Evolutionary conservation across 306 rosid genomes (phyloP).

Genomic region (Cucurbita moschata): DNA sequence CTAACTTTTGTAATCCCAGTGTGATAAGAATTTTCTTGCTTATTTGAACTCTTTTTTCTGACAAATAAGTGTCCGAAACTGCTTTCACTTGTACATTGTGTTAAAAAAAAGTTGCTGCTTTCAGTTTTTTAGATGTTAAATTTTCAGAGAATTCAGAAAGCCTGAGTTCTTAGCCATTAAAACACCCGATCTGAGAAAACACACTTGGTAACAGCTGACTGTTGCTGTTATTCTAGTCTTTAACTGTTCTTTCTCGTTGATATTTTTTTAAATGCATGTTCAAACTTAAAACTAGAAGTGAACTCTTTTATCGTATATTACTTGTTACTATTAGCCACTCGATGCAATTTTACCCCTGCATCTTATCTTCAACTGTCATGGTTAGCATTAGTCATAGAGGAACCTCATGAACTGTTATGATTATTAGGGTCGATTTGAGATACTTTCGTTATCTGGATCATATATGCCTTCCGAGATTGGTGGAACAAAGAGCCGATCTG

Average conservation of each 20-base stretch:
- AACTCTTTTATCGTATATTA: background rate
- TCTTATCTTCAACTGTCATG: background rate
- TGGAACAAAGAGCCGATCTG: background rate
- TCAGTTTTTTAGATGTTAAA: background rate
- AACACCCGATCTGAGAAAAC: background rate
- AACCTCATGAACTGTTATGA: background rate
- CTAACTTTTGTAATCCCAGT: background rate
- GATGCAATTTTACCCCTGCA: background rate
- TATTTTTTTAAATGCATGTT: background rate
- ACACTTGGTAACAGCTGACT: background rate
- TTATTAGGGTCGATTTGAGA: conserved; percentile 11
- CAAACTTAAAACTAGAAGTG: no score
- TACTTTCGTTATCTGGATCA: conserved; percentile 7
- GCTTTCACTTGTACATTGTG: background rate
- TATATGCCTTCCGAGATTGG: background rate
- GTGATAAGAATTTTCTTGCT: background rate
- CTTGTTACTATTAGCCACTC: background rate
- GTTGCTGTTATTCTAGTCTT: background rate
- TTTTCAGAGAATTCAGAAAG: background rate
- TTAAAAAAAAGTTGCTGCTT: background rate
- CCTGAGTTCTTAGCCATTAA: background rate
- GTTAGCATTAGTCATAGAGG: background rate
- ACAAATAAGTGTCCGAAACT: background rate
- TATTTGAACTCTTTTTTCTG: background rate
- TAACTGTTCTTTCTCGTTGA: background rate